Conservation (phyloP, 768 basidiomycete genomes). For the Tricholoma terreum region DNA sequence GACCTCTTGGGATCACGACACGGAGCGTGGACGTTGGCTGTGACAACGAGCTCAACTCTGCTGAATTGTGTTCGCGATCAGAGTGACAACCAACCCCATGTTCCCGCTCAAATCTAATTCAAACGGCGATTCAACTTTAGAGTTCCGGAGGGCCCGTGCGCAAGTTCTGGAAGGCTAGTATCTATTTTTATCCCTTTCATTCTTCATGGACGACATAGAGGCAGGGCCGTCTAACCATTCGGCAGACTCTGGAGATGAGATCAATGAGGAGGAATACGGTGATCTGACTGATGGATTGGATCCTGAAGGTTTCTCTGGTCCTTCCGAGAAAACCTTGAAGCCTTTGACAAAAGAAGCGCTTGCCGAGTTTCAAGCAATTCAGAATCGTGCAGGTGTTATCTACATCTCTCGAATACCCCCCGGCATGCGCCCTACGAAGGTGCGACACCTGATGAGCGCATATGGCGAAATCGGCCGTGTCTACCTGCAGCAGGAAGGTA, state of each 20-base stretch:
- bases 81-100: constrained; percentile 24
- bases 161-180: not conserved
- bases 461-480: constrained; percentile 91
- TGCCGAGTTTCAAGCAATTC: constrained; percentile 68
- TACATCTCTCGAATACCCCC: constrained; percentile 97
- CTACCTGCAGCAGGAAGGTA: constrained; percentile 91
- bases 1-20: constrained; percentile 80
- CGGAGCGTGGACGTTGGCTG: constrained; percentile 42
- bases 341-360: constrained; percentile 75
- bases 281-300: constrained; percentile 50
- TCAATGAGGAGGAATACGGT: not conserved
- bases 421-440: constrained; percentile 95
- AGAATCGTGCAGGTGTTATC: constrained; percentile 78
- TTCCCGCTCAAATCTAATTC: constrained; percentile 27
- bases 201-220: not conserved
- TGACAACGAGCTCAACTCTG: constrained; percentile 42
- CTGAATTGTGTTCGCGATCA: constrained; percentile 65
- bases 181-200: not conserved
- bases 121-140: constrained; percentile 38
- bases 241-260: not conserved
- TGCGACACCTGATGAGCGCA: constrained; percentile 86
- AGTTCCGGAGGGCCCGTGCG: constrained; percentile 14
- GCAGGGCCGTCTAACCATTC: not conserved
- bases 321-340: constrained; percentile 58
- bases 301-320: constrained; percentile 56